These are phyloP conservation scores for Polyporus arcularius DNA, from an alignment of 768 basidiomycete genomes.

Conservation along the genomic window DNA sequence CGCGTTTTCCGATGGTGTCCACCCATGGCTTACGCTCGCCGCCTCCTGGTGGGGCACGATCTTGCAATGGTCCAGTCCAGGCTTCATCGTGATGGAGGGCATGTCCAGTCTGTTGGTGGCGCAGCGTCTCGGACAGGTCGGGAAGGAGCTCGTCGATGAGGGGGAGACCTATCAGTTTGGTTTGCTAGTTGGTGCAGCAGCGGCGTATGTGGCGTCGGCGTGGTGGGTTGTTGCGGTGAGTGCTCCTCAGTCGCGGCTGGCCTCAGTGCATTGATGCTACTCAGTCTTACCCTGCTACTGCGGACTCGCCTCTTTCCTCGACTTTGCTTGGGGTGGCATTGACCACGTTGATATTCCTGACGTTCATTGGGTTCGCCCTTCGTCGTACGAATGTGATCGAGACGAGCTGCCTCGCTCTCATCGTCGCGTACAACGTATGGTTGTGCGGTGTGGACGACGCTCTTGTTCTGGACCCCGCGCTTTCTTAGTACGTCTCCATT, in stretches of 20 bases:
- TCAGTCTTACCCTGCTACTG: slow-evolving; percentile 81
- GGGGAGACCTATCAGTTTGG: slow-evolving; percentile 79
- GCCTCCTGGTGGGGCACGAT: slow-evolving; percentile 73
- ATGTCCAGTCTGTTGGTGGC: slow-evolving; percentile 81
- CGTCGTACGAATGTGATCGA: slow-evolving; percentile 92
- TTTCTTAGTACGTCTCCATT: slow-evolving; percentile 64
- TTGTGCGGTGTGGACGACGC: slow-evolving; percentile 80
- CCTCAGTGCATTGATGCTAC: slow-evolving; percentile 3
- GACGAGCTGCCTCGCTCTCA: slow-evolving; percentile 82
- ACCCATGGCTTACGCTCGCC: slow-evolving; percentile 56
- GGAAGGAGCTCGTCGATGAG: slow-evolving; percentile 68
- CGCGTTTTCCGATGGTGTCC: slow-evolving; percentile 66
- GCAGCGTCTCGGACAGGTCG: slow-evolving; percentile 79
- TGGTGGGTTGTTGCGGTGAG: slow-evolving; percentile 86
- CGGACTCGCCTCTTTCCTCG: slow-evolving; percentile 82
- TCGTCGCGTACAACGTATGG: slow-evolving; percentile 91
- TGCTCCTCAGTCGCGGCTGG: slow-evolving; percentile 18
- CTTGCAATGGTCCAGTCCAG: slow-evolving; percentile 69
- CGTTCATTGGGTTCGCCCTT: slow-evolving; percentile 86
- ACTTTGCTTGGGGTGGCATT: slow-evolving; percentile 87
- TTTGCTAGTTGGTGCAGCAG: slow-evolving; percentile 73
- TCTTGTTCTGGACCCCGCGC: slow-evolving; percentile 70
- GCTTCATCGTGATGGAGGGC: slow-evolving; percentile 82
- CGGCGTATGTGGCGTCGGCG: slow-evolving; percentile 77
- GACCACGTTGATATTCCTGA: slow-evolving; percentile 87